These are phyloP conservation scores for Boletales sp. DNA, from an alignment of 768 basidiomycete species.

Conservation along the genomic window DNA sequence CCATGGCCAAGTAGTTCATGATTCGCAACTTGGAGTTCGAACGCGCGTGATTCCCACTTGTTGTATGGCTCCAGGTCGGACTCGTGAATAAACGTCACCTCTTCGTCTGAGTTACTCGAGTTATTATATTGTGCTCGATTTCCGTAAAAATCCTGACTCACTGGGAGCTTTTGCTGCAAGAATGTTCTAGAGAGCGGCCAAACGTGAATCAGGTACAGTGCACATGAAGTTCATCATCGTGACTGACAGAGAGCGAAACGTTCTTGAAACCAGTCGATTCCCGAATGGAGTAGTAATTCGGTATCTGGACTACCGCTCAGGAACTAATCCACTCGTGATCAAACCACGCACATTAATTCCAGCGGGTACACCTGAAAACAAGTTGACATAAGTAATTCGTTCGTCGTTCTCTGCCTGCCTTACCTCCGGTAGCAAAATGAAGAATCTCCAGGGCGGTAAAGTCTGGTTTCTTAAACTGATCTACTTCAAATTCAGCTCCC, in stretches of 20 bases:
- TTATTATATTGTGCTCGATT: too few species aligned
- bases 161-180: constrained; percentile 85
- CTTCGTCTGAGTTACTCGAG: constrained; percentile 50
- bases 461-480: constrained; percentile 80
- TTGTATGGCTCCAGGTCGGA: constrained; percentile 74
- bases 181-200: constrained; percentile 54
- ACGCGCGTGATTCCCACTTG: constrained; percentile 72
- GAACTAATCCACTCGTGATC: not conserved
- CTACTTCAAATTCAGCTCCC: constrained; percentile 67
- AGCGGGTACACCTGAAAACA: constrained; percentile 64
- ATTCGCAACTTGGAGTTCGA: constrained; percentile 88
- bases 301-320: constrained; percentile 46
- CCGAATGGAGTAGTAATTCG: constrained; percentile 84
- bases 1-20: constrained; percentile 88
- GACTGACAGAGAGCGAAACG: constrained; percentile 71
- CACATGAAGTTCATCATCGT: not conserved
- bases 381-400: not conserved
- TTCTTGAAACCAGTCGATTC: constrained; percentile 87
- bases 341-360: constrained; percentile 68
- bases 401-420: constrained; percentile 6
- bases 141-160: constrained; percentile 28
- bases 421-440: constrained; percentile 80
- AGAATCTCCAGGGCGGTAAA: constrained; percentile 84
- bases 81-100: constrained; percentile 78
- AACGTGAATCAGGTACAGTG: not conserved